These are phyloP conservation scores for Candida endomychidarum DNA, from an alignment of 805 yeast genomes.

Conservation along the genomic window DNA sequence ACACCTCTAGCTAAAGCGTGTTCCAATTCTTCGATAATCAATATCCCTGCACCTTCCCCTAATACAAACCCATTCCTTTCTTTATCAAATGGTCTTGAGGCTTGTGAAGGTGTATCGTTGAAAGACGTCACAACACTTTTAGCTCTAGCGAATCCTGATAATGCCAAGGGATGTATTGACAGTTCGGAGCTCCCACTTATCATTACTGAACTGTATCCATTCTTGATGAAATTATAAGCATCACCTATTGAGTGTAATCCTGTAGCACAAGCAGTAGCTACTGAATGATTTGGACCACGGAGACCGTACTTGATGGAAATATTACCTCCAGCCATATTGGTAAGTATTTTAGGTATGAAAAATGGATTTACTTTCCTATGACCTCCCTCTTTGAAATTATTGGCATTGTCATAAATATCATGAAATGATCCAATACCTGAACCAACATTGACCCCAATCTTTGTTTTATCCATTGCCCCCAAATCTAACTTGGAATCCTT, in stretches of 20 bases:
- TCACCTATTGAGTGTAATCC: constrained; percentile 95
- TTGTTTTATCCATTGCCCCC: constrained; percentile 40
- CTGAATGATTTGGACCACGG: constrained; percentile 85
- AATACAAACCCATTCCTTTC: constrained; percentile 83
- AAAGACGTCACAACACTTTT: constrained; percentile 68
- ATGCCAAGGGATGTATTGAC: constrained; percentile 77
- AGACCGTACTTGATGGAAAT: constrained; percentile 76
- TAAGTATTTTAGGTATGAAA: constrained; percentile 77
- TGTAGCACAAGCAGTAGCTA: constrained; percentile 95
- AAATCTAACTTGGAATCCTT: constrained; percentile 50
- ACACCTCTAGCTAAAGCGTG: constrained; percentile 67
- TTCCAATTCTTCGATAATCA: constrained; percentile 72
- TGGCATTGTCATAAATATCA: constrained; percentile 65
- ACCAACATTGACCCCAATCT: constrained; percentile 82
- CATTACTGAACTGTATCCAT: constrained; percentile 82
- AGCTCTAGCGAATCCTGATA: constrained; percentile 91
- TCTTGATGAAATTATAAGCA: constrained; percentile 75
- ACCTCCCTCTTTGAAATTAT: constrained; percentile 43
- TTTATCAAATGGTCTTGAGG: constrained; percentile 86
- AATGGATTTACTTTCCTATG: constrained; percentile 79
- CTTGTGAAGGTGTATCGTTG: constrained; percentile 59
- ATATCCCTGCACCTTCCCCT: constrained; percentile 88
- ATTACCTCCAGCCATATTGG: constrained; percentile 94
- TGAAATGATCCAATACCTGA: constrained; percentile 89
- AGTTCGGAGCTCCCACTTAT: constrained; percentile 95